Evolutionary conservation across 1,284 basidiomycete species (phyloP).

Genomic region (Heterobasidion parviporum): DNA sequence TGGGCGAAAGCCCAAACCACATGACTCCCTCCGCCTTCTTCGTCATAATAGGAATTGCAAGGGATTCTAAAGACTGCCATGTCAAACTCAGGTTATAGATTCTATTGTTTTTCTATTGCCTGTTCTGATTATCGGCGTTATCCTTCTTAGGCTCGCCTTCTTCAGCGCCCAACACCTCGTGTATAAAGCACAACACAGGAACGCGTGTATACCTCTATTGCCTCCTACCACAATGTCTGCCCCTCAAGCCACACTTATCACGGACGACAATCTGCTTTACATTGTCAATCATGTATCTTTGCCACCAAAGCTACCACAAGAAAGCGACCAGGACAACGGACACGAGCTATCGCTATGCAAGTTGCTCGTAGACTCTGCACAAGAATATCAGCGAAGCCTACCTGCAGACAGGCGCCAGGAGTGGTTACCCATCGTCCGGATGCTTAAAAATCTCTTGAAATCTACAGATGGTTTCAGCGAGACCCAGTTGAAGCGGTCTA

Average conservation of each 20-base stretch:
- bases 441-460: neutral
- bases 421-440: neutral
- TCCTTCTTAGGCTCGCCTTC: no score
- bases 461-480: neutral
- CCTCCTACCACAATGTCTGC: no score
- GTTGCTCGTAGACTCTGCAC: neutral
- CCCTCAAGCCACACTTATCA: neutral
- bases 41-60: no score
- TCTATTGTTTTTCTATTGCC: no score
- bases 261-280: neutral
- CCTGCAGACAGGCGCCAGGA: neutral
- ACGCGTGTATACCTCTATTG: no score
- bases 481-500: neutral
- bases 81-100: no score
- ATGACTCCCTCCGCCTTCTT: no score
- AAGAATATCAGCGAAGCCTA: neutral
- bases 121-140: no score
- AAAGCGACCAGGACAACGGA: slow-evolving; percentile 16
- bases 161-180: no score
- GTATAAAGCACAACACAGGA: no score
- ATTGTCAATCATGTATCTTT: slow-evolving; percentile 1
- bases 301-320: slow-evolving; percentile 15
- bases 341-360: neutral
- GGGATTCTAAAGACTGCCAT: no score
- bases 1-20: no score